Evolutionary conservation across 805 yeast species (phyloP).

Genomic region (Cyberlindnera americana): DNA sequence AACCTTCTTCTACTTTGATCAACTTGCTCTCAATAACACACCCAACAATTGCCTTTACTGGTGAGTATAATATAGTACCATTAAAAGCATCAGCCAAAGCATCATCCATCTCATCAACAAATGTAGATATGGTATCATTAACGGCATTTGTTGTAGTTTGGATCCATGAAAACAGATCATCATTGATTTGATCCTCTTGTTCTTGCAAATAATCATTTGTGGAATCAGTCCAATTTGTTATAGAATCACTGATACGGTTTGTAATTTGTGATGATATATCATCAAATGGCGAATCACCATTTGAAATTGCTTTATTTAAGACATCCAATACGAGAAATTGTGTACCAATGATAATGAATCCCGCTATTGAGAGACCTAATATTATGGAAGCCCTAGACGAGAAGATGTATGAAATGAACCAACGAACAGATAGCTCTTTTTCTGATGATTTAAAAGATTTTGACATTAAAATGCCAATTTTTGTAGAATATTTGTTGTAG

Average conservation of each 20-base stretch:
- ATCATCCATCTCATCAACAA: constrained; percentile 55
- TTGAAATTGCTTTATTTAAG: constrained; percentile 21
- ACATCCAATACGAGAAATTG: constrained; percentile 48
- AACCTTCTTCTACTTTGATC: constrained; percentile 59
- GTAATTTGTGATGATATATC: constrained; percentile 12
- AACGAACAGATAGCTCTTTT: constrained; percentile 28
- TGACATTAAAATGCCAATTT: constrained; percentile 19
- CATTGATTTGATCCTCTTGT: constrained; percentile 54
- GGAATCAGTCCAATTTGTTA: constrained; percentile 46
- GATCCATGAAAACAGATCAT: constrained; percentile 64
- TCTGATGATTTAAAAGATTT: constrained; percentile 3
- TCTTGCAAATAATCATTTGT: constrained; percentile 52
- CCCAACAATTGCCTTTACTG: constrained; percentile 64
- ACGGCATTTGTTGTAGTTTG: constrained; percentile 52
- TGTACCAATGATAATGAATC: constrained; percentile 48
- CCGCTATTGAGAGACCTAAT: constrained; percentile 53
- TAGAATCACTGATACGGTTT: constrained; percentile 30
- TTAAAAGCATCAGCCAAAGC: constrained; percentile 61
- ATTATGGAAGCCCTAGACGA: constrained; percentile 50
- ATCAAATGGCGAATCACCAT: constrained; percentile 15
- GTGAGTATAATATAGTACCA: constrained; percentile 59
- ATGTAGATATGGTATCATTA: constrained; percentile 55
- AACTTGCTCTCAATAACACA: constrained; percentile 80
- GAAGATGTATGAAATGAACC: constrained; percentile 42
- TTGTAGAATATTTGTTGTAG: constrained; percentile 23